Evolutionary conservation across 2,329 filamentous ascomycete species (phyloP).

Genomic region (Colletotrichum karsti): DNA sequence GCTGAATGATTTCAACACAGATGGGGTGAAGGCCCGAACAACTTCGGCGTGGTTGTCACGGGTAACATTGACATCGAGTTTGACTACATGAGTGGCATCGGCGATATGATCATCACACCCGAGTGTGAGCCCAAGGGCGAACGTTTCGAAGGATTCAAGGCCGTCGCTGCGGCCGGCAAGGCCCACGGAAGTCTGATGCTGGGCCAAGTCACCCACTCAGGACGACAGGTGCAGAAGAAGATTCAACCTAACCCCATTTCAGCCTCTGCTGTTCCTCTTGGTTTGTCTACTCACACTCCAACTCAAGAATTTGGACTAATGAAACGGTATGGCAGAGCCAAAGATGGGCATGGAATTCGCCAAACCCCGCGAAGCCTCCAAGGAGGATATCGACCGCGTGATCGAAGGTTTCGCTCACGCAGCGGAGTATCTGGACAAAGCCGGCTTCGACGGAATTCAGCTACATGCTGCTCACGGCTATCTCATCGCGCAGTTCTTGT

Average conservation of each 20-base stretch:
- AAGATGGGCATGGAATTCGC: slow-evolving; percentile 43
- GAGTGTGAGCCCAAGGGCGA: slow-evolving; percentile 59
- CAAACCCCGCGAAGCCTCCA: slow-evolving; percentile 60
- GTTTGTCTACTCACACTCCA: slow-evolving; percentile 1
- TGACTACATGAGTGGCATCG: slow-evolving; percentile 63
- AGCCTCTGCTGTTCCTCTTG: slow-evolving; percentile 46
- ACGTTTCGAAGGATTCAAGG: slow-evolving; percentile 69
- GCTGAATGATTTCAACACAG: neutral
- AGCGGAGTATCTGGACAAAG: slow-evolving; percentile 68
- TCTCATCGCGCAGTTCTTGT: slow-evolving; percentile 61
- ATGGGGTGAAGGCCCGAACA: slow-evolving; percentile 64
- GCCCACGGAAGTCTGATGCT: slow-evolving; percentile 67
- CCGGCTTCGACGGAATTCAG: slow-evolving; percentile 64
- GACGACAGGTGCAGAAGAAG: slow-evolving; percentile 55
- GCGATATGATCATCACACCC: slow-evolving; percentile 67
- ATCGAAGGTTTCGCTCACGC: slow-evolving; percentile 69
- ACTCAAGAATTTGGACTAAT: neutral
- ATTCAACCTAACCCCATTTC: slow-evolving; percentile 49
- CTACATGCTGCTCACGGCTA: slow-evolving; percentile 65
- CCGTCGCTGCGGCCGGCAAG: slow-evolving; percentile 63
- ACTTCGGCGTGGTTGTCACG: slow-evolving; percentile 64
- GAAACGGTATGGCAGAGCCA: slow-evolving; percentile 23
- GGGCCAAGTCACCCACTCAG: slow-evolving; percentile 70
- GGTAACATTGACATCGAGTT: slow-evolving; percentile 73
- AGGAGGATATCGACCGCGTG: slow-evolving; percentile 63